Evolutionary conservation across 805 yeast species (phyloP), one percentile per base, ranked within the genome.

Genomic region (Saccharomycopsis fermentans): DNA sequence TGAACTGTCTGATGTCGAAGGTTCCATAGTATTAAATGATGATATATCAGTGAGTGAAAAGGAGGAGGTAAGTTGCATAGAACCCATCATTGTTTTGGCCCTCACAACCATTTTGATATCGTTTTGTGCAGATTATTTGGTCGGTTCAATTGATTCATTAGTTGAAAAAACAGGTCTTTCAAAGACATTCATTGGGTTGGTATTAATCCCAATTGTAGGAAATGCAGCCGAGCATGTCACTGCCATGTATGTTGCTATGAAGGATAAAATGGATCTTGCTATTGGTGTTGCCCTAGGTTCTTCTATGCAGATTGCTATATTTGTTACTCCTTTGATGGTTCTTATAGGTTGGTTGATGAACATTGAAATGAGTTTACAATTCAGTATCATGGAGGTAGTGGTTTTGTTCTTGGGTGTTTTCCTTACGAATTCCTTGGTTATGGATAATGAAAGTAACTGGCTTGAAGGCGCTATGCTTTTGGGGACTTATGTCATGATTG

Each of bases 211-310:
- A 34, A 91, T 94, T 62, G 97, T 94, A 27, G 98, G 98, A 58
- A 94, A 94, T 67, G 99, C 98, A 3, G 98, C 98, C 11, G 99
- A 94, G 72, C 99, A 94, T 71, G 98, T 89, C 55, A 94, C 98
- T 16, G 96, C 98, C 3, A 86, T 94, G 48, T 81, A 90, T 62
- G 98, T 94, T 55, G 97, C 99, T 21, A 82, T 84, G 80, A 90
- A 90, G 73, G 88, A 94, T 72, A 94, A 94, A 74, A 94, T 94
- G 97, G 98, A 94, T 70, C 79, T 94, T 61, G 97, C 99, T 16
- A 81, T 94, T 64, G 96, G 97, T 59, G 97, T 94, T 53, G 98
- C 98, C 2, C 83, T 94, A 62, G 99, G 99, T 19, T 87, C 96
- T 1, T 89, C 97, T 3, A 80, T 92, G 70, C 99, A 94, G 73